Evolutionary conservation across 257 asterid species (phyloP), one percentile per base, ranked within the genome.

Genomic region (Solanum pennellii): DNA sequence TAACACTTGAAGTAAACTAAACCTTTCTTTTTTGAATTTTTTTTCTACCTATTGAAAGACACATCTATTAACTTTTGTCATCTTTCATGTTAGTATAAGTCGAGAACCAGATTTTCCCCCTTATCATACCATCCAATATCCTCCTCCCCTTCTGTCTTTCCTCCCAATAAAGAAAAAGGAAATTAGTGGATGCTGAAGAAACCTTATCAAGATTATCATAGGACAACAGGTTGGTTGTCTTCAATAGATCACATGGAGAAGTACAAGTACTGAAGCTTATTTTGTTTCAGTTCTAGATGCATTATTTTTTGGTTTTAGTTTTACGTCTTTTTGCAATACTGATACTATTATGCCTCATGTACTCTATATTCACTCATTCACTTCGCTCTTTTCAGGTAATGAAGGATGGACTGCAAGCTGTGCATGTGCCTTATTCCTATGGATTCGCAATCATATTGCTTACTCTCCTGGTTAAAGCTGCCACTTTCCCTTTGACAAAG

Each of bases 371-470:
- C 45, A 49, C 69, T 86, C 60, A 66, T 86, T 88, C 76, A 66
- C 73, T 92, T 88, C 90, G 25, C 87, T 88, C 71, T 71, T 90
- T 29, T 84, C 96, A 97, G 99, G 93, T 97, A 77, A 95, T 96
- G 56, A 95, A 97, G 94, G 98, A 93, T 89, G 98, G 96, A 31
- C 98, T 97, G 68, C 11, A 93, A 35, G 90, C 98, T 86, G 97
- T 97, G 89, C 99, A 97, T 88, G 97, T 97, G 87, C 99, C 99
- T 66, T 97, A 96, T 89, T 59, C 99, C 68, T 96, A 97, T 92
- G 99, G 99, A 87, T 96, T 97, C 89, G 98, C 99, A 87, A 96
- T 97, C 88, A 96, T 97, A 90, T 91, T 97, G 93, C 96, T 97
- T 45, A 96, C 99, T 1, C 91, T 97, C 89, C 74, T 97, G n/a